Conservation (phyloP, 306 rosid genomes). For the Cucurbita ficifolia region DNA sequence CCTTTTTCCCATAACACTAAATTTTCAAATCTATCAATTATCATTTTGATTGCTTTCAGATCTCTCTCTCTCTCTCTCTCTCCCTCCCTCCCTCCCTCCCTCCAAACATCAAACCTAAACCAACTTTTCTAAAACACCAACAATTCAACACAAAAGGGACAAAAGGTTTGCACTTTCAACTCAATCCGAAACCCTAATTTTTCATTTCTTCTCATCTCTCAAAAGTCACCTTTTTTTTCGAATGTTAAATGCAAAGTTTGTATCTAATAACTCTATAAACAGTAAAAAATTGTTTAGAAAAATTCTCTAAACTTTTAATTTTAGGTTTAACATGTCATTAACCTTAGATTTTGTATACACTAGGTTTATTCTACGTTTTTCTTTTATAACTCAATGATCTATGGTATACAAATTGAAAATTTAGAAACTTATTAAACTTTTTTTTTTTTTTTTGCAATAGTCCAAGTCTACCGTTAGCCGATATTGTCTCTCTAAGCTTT, state of each 20-base stretch:
- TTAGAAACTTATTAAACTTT: too few species aligned
- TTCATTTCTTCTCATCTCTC: not conserved
- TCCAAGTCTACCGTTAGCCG: too few species aligned
- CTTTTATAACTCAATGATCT: too few species aligned
- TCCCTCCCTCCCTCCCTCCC: not conserved
- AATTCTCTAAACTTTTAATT: too few species aligned
- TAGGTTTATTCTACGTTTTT: too few species aligned
- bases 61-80: not conserved
- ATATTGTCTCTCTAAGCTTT: too few species aligned
- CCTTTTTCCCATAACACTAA: not conserved
- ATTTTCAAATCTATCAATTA: constrained; percentile 5
- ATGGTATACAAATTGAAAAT: too few species aligned
- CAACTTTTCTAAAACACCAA: not conserved
- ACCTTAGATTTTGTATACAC: too few species aligned
- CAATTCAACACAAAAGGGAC: not conserved
- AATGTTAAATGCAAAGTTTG: too few species aligned
- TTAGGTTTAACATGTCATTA: too few species aligned
- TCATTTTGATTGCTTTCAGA: not conserved
- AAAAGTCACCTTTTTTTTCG: not conserved
- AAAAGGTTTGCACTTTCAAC: not conserved
- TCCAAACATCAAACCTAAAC: not conserved
- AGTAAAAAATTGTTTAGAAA: too few species aligned
- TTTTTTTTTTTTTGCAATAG: not conserved
- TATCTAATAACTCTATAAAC: too few species aligned
- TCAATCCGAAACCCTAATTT: not conserved